phyloP scores from a whole-genome alignment of 2,329 filamentous ascomycete genomes.

The Colletotrichum nymphaeae region DNA sequence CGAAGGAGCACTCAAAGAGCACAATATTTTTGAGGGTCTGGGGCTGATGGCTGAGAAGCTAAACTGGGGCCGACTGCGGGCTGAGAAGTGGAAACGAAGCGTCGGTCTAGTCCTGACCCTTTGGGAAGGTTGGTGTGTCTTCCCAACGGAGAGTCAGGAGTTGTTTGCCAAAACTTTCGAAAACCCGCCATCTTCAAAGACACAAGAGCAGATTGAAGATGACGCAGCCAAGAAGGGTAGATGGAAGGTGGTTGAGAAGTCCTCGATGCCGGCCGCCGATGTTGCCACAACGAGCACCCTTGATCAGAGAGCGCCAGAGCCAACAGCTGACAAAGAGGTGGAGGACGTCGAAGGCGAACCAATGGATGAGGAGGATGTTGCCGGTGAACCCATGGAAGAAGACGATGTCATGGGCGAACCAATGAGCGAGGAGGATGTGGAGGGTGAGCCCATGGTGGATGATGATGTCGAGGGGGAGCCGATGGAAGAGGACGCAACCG shows the following conservation, averaged over 20 bases:
- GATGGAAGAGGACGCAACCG: conserved; percentile 55
- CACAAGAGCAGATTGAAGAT: conserved; percentile 42
- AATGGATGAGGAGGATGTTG: conserved; percentile 58
- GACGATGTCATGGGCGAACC: conserved; percentile 54
- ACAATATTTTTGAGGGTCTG: conserved; percentile 79
- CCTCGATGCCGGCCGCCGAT: conserved; percentile 33
- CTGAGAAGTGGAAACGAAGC: conserved; percentile 87
- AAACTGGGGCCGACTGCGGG: conserved; percentile 83
- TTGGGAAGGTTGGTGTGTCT: conserved; percentile 80
- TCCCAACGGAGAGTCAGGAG: conserved; percentile 79
- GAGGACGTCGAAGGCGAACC: conserved; percentile 53
- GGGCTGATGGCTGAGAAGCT: conserved; percentile 78
- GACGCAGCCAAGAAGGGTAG: conserved; percentile 52
- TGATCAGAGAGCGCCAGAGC: conserved; percentile 29
- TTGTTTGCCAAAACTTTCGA: conserved; percentile 78
- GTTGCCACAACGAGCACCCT: conserved; percentile 12
- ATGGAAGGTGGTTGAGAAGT: conserved; percentile 63
- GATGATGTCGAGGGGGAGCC: conserved; percentile 62
- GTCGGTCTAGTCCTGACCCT: conserved; percentile 75
- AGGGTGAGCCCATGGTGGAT: conserved; percentile 53
- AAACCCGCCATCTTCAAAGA: conserved; percentile 66
- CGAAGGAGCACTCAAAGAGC: conserved; percentile 75
- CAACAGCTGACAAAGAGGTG: conserved; percentile 40
- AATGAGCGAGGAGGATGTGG: conserved; percentile 54
- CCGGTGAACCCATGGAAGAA: conserved; percentile 56